Conservation (phyloP, 1,284 basidiomycete genomes). For the Macrocystidia cucumis region DNA sequence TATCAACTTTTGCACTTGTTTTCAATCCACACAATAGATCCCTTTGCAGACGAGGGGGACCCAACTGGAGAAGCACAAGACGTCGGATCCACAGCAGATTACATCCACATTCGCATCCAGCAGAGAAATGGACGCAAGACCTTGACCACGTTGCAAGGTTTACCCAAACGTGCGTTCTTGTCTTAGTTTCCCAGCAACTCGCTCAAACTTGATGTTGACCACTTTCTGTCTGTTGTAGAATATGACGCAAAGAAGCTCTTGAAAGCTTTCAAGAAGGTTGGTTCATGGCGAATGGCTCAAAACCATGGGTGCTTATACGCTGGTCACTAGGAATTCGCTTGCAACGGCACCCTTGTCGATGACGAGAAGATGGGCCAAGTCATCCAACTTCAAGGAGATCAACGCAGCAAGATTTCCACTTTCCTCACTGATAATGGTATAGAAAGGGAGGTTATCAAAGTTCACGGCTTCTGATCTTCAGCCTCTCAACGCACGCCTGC, state of each 20-base stretch:
- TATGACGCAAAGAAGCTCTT: slow-evolving; percentile 98
- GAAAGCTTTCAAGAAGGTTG: slow-evolving; percentile 97
- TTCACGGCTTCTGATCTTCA: slow-evolving; percentile 89
- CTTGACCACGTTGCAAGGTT: slow-evolving; percentile 94
- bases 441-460: slow-evolving; percentile 68
- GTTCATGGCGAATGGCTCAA: slow-evolving; percentile 5
- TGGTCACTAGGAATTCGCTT: slow-evolving; percentile 83
- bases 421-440: slow-evolving; percentile 82
- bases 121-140: slow-evolving; percentile 99
- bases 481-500: no score
- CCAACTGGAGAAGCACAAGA: slow-evolving; percentile 66
- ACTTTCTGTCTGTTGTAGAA: slow-evolving; percentile 40
- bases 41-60: slow-evolving; percentile 89
- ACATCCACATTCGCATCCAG: slow-evolving; percentile 96
- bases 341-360: slow-evolving; percentile 97
- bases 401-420: slow-evolving; percentile 83
- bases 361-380: slow-evolving; percentile 97
- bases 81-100: slow-evolving; percentile 79
- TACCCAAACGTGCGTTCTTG: slow-evolving; percentile 74
- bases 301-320: neutral
- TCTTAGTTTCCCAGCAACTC: slow-evolving; percentile 6
- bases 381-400: slow-evolving; percentile 99
- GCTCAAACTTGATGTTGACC: slow-evolving; percentile 11
- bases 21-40: slow-evolving; percentile 48
- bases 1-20: slow-evolving; percentile 23